Conservation (phyloP, 2,329 filamentous ascomycete species). For the Eutypella sp. region DNA sequence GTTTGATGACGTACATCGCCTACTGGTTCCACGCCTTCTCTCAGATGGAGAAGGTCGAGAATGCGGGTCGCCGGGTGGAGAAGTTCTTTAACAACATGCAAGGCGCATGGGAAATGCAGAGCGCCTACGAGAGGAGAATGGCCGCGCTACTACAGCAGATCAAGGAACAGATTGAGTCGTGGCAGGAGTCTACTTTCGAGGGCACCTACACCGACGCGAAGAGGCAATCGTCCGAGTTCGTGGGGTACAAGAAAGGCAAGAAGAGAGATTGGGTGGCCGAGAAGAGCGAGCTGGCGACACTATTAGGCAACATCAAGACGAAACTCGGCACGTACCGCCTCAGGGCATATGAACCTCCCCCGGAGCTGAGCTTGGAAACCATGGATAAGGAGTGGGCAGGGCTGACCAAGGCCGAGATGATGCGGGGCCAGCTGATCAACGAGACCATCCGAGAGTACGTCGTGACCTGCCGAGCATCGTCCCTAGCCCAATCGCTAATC, state of each 20-base stretch:
- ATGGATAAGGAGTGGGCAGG: slow-evolving; percentile 78
- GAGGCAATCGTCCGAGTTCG: slow-evolving; percentile 74
- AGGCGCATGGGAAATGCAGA: slow-evolving; percentile 99
- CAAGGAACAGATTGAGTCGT: slow-evolving; percentile 64
- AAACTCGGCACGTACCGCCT: slow-evolving; percentile 94
- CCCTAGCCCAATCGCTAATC: slow-evolving; percentile 3
- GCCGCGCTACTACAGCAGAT: slow-evolving; percentile 73
- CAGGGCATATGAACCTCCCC: slow-evolving; percentile 83
- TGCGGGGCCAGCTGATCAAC: slow-evolving; percentile 88
- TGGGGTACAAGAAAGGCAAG: slow-evolving; percentile 81
- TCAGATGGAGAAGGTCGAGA: slow-evolving; percentile 97
- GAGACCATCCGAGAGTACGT: slow-evolving; percentile 91
- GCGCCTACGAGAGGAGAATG: slow-evolving; percentile 89
- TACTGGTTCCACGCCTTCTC: slow-evolving; percentile 99
- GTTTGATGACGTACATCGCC: slow-evolving; percentile 98
- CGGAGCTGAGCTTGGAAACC: slow-evolving; percentile 74
- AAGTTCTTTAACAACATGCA: slow-evolving; percentile 99
- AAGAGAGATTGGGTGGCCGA: slow-evolving; percentile 97
- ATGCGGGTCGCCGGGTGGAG: slow-evolving; percentile 90
- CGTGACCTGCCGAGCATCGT: not conserved
- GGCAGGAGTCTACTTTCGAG: slow-evolving; percentile 78
- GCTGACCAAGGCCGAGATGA: slow-evolving; percentile 79
- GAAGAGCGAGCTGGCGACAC: slow-evolving; percentile 88
- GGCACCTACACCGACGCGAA: slow-evolving; percentile 93
- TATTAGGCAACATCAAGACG: slow-evolving; percentile 97